These are phyloP conservation scores for Phellopilus nigrolimitatus DNA, from an alignment of 1,284 basidiomycete genomes.

Conservation along the genomic window DNA sequence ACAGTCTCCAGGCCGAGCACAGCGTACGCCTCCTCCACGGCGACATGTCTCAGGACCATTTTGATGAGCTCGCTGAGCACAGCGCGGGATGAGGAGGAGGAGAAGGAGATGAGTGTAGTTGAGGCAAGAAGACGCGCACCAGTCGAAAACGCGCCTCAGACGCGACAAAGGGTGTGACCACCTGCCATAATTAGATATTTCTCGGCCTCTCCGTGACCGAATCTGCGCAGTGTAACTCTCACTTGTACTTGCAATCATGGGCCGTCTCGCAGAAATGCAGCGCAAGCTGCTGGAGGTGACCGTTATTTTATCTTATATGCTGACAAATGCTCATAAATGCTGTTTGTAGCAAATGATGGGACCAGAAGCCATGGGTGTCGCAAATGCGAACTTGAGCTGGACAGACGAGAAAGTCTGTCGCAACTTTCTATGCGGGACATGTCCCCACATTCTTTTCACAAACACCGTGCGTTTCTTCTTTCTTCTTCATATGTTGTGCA, in stretches of 20 bases:
- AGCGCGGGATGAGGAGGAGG: background rate
- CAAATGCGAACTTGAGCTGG: conserved; percentile 90
- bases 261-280: conserved; percentile 86
- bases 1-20: conserved; percentile 59
- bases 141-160: background rate
- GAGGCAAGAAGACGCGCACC: too few relatives aligned
- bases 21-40: conserved; percentile 46
- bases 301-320: conserved; percentile 40
- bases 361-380: conserved; percentile 96
- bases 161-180: conserved; percentile 17
- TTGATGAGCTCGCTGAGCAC: conserved; percentile 13
- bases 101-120: background rate
- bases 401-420: conserved; percentile 98
- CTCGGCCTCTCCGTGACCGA: background rate
- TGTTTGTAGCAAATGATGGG: conserved; percentile 92
- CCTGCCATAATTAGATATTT: background rate
- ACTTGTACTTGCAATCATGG: conserved; percentile 43
- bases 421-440: conserved; percentile 97
- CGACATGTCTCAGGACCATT: conserved; percentile 35
- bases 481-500: conserved; percentile 21
- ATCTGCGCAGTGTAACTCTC: background rate
- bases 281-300: conserved; percentile 85
- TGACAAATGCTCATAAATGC: conserved; percentile 11
- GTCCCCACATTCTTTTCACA: conserved; percentile 95
- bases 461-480: conserved; percentile 80